Evolutionary conservation across 306 rosid species (phyloP), one percentile per base, ranked within the genome.

Genomic region (Heteromeles arbutifolia): DNA sequence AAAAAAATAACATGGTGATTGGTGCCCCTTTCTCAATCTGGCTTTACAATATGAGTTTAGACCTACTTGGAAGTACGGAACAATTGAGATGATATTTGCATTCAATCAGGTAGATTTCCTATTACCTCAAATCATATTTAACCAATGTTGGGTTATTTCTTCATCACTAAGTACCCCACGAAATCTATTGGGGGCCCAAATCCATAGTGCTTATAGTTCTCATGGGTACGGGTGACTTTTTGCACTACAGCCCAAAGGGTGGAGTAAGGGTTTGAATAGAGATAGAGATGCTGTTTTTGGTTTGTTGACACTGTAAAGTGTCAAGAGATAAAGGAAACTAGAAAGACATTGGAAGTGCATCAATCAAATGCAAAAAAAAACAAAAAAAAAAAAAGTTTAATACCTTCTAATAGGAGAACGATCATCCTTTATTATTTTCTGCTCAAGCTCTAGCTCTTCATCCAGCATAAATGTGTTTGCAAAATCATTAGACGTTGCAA

Each of bases 361-460:
- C 12, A 34, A 74, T 61, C 62, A 72, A 54, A 65, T 18, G 58
- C 37, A 29, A 25, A 69, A 53, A 79, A 82, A 70, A 25, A 69
- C 45, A 79, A 82, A 62, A 25, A 12, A 25, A 58, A 4, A 24
- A 0, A 24, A 10, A 2, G 3, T 32, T 19, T 3, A 71, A 71
- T 86, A 89, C 99, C 97, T 92, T 89, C 83, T 80, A 77, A 58
- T 41, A 48, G 87, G 85, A 82, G 88, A 85, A 79, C 54, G 48
- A 69, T 80, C 86, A 58, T 79, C 84, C 70, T 87, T 90, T 67
- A 69, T 58, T 73, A 71, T 69, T 81, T 84, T 88, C 79, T 86
- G 95, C 84, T 92, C 99, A 18, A 89, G 83, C 79, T 95, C 99
- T 24, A 95, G 86, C 87, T 95, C 99, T 83, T 95, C 99, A 72